Percentiles rank a stretch among this genome's conserved stretches.
phyloP scores from a whole-genome alignment of 352 stramenopile species.

The Globisporangium abappressorium region DNA sequence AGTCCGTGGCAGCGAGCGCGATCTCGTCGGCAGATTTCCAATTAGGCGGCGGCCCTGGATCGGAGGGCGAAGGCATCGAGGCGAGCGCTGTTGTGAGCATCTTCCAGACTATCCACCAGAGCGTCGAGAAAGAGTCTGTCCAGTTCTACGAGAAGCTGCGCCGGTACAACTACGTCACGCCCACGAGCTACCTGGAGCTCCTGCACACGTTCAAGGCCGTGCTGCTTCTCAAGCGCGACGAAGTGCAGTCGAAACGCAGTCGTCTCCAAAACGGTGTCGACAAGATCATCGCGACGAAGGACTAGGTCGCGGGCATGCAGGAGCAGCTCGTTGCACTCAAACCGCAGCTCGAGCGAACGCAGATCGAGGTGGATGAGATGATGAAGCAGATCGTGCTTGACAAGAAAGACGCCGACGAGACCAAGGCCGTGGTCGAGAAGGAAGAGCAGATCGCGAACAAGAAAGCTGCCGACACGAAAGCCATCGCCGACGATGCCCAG shows the following conservation, averaged over 20 bases:
- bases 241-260: conserved; percentile 84
- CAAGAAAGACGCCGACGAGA: conserved; percentile 90
- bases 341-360: conserved; percentile 89
- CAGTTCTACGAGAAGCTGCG: conserved; percentile 88
- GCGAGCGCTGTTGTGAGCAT: conserved; percentile 59
- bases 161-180: conserved; percentile 93
- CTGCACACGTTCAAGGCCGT: conserved; percentile 92
- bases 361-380: conserved; percentile 92
- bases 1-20: conserved; percentile 73
- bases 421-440: conserved; percentile 87
- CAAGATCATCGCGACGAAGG: conserved; percentile 92
- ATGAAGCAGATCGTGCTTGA: conserved; percentile 93
- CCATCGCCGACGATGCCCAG: conserved; percentile 91
- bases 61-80: conserved; percentile 34
- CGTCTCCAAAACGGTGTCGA: conserved; percentile 90
- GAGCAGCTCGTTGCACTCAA: conserved; percentile 91
- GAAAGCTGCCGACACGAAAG: conserved; percentile 91
- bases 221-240: conserved; percentile 84
- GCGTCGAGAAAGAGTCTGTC: conserved; percentile 73
- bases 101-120: conserved; percentile 89
- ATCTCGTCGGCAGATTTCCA: conserved; percentile 64
- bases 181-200: conserved; percentile 93
- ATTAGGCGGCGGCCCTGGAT: conserved; percentile 23
- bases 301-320: conserved; percentile 91
- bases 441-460: conserved; percentile 91